These are phyloP conservation scores for Boletus rex-veris DNA, from an alignment of 768 basidiomycete genomes.

Conservation along the genomic window DNA sequence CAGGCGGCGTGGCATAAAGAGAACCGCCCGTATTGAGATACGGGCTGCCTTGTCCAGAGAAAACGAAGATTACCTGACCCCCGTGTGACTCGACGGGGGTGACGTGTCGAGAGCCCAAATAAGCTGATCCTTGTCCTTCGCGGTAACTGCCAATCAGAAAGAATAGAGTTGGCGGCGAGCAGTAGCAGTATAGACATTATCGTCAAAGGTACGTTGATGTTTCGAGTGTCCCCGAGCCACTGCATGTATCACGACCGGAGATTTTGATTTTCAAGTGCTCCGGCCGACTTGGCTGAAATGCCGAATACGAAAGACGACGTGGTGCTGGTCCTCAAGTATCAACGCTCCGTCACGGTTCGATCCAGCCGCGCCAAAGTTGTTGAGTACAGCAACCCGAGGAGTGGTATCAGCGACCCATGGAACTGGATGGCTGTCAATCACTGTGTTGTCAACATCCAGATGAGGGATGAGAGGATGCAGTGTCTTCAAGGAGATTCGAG, in stretches of 20 bases:
- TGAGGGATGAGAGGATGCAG: constrained; percentile 57
- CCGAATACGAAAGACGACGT: constrained; percentile 45
- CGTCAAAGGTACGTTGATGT: constrained; percentile 32
- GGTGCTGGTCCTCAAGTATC: constrained; percentile 48
- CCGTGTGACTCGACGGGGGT: constrained; percentile 28
- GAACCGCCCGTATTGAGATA: constrained; percentile 59
- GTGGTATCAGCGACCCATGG: constrained; percentile 42
- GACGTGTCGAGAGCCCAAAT: constrained; percentile 39
- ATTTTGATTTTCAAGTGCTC: constrained; percentile 42
- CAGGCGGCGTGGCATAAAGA: constrained; percentile 47
- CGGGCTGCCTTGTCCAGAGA: constrained; percentile 72
- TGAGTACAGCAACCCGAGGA: constrained; percentile 56
- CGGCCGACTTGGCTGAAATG: constrained; percentile 56
- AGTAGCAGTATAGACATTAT: constrained; percentile 66
- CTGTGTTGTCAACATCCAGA: constrained; percentile 43
- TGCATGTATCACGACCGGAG: constrained; percentile 46
- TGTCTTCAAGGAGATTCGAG: constrained; percentile 52
- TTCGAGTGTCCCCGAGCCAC: constrained; percentile 41
- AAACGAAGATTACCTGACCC: constrained; percentile 56
- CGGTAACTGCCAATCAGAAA: constrained; percentile 50
- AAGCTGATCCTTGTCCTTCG: constrained; percentile 43
- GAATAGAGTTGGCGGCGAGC: constrained; percentile 58
- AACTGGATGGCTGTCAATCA: constrained; percentile 41
- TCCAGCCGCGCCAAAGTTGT: constrained; percentile 75
- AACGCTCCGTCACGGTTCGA: constrained; percentile 66